Evolutionary conservation across 495 filamentous ascomycete genomes (phyloP).

Genomic region (Sabuloglossum arenarium): DNA sequence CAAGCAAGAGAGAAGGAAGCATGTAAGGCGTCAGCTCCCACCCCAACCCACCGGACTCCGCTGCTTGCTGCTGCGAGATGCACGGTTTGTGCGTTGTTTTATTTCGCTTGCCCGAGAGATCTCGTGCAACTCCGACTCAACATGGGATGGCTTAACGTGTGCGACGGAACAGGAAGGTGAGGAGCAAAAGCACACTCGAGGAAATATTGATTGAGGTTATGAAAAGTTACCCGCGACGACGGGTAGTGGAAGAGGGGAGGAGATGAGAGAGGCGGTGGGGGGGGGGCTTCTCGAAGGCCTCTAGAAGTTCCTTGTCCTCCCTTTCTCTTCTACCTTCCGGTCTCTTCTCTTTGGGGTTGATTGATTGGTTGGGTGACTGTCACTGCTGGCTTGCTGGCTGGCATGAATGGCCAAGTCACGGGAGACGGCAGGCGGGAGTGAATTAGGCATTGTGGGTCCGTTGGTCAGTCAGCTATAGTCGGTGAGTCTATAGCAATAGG

Average conservation of each 20-base stretch:
- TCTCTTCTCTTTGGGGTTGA: neutral
- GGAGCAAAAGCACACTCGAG: too few relatives aligned
- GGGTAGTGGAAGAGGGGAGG: neutral
- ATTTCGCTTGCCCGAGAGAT: too few relatives aligned
- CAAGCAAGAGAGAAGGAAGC: too few relatives aligned
- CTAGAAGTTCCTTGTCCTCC: neutral
- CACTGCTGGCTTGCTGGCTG: neutral
- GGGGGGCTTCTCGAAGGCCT: neutral
- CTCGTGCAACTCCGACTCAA: too few relatives aligned
- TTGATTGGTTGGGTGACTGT: neutral
- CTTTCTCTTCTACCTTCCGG: neutral
- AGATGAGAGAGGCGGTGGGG: neutral
- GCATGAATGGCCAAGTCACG: neutral
- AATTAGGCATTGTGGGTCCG: neutral
- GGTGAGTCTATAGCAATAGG: neutral
- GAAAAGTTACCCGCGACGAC: neutral
- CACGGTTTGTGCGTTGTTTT: too few relatives aligned
- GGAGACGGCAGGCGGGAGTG: neutral
- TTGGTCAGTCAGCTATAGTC: neutral
- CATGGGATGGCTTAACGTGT: too few relatives aligned
- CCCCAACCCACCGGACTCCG: too few relatives aligned
- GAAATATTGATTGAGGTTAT: too few relatives aligned
- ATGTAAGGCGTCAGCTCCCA: too few relatives aligned
- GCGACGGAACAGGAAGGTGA: too few relatives aligned
- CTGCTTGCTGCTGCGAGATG: too few relatives aligned